Evolutionary conservation across 2,329 filamentous ascomycete species (phyloP).

Genomic region (Onygenales sp.): DNA sequence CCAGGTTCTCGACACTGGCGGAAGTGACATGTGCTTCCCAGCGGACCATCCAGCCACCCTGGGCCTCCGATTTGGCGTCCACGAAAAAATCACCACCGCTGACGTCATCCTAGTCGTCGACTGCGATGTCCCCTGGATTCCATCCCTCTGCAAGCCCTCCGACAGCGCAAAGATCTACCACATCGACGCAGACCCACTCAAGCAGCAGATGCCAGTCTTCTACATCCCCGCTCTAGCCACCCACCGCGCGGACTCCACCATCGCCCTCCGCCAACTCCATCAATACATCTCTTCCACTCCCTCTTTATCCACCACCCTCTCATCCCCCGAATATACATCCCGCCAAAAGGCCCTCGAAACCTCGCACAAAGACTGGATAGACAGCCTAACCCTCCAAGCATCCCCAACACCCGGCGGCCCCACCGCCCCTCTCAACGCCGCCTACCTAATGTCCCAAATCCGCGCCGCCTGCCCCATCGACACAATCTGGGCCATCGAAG

Average conservation of each 20-base stretch:
- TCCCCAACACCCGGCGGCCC: constrained; percentile 46
- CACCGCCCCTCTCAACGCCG: constrained; percentile 54
- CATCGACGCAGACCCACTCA: constrained; percentile 58
- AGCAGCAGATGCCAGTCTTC: constrained; percentile 64
- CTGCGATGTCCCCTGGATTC: constrained; percentile 89
- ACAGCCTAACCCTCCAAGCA: constrained; percentile 49
- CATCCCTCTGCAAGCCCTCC: constrained; percentile 58
- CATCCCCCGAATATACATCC: constrained; percentile 29
- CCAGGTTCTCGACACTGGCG: constrained; percentile 44
- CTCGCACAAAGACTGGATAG: constrained; percentile 50
- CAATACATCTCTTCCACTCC: constrained; percentile 46
- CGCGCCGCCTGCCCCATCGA: constrained; percentile 50
- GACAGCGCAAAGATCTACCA: constrained; percentile 52
- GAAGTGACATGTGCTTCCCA: constrained; percentile 44
- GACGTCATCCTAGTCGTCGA: constrained; percentile 80
- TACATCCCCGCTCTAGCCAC: constrained; percentile 58
- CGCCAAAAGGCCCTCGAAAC: constrained; percentile 49
- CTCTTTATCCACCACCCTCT: constrained; percentile 34
- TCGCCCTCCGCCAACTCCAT: constrained; percentile 60
- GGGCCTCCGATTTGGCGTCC: constrained; percentile 63
- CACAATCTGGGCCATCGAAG: constrained; percentile 68
- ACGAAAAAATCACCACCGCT: constrained; percentile 63
- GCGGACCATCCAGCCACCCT: constrained; percentile 47
- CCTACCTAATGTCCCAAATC: constrained; percentile 48
- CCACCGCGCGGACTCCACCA: constrained; percentile 57